Evolutionary conservation across 495 filamentous ascomycete species (phyloP), one percentile per base, ranked within the genome.

Genomic region (Xylaria acuta): DNA sequence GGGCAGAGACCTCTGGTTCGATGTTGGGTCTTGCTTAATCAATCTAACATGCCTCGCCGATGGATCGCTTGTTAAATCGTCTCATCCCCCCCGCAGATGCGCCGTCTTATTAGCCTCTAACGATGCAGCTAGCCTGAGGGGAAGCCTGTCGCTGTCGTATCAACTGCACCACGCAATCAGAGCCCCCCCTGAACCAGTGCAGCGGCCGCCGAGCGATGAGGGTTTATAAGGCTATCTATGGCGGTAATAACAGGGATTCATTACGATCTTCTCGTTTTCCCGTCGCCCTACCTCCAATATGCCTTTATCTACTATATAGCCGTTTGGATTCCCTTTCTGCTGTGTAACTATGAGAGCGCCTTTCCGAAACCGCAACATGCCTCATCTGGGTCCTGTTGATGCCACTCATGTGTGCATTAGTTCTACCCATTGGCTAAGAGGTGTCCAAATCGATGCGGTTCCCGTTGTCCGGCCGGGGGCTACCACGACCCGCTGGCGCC

Each of bases 81-180:
- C 32, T 36, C 12, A 41, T 12, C n/a, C n/a, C 36, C 45, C 69
- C 68, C 27, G 68, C 58, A 64, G 58, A 53, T 18, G 32, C 38
- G 60, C 49, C 62, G 47, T 71, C 14, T 45, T 45, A 64, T 71
- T 66, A 66, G 69, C 16, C 69, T 53, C 32, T 71, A 41, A 49
- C 14, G 43, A 63, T 71, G 67, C 67, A 60, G 56, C 53, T 51
- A 34, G 11, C 25, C 54, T 70, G 69, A 71, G 69, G 69, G 69
- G 69, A 64, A 71, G 69, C 59, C 45, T 64, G 69, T 56, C 45
- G 32, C 54, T 11, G 69, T 71, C 40, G 68, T 41, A 54, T 70
- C 30, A 40, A 27, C 34, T 27, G 40, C 67, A 40, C 20, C 51
- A 32, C 62, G 22, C 47, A 56, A 56, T 27, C 49, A 45, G 32